Evolutionary conservation across 768 basidiomycete species (phyloP), one percentile per base, ranked within the genome.

Genomic region (Suillus paluster): DNA sequence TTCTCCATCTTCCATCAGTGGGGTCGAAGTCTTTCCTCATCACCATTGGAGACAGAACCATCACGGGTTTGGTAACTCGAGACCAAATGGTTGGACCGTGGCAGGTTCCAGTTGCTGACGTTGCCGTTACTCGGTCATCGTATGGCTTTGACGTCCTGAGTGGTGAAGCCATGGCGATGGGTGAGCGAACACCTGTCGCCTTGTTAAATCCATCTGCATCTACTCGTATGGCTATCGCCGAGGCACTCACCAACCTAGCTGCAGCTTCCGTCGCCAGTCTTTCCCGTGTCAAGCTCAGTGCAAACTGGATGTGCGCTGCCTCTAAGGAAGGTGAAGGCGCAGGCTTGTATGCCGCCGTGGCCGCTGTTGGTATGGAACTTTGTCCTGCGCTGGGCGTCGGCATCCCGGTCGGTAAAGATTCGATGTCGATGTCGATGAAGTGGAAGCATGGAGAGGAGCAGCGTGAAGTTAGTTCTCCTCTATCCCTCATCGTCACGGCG

Each of bases 11-110:
- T 14, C 97, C 97, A 1, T 89, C 91, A 14, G 96, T 99, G 42
- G 95, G 87, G 3, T 97, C 95, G 34, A 99, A 99, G 73, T 90
- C 94, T 9, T 99, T 98, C 88, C 84, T 99, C 54, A 95, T 99
- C 75, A 99, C 97, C 55, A 99, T 99, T 62, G 97, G 97, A 27
- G 97, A 99, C 70, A 87, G 97, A 49, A 84, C 90, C 39, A 89
- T 99, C 74, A 95, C 96, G 0, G 97, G 97, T 25, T 87, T 99
- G 50, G 94, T 98, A 64, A 87, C 91, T 7, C 87, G 97, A 58
- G 97, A 99, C 73, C 97, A 99, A 76, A 99, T 99, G 97, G 94
- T 98, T 25, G 97, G 97, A 0, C 97, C 96, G 0, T 99, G 93
- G 92, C 97, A 99, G 77, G 92, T 98, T 11, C 97, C 97, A 41